Base-by-base conservation (phyloP, 2,329 filamentous ascomycete species). In the Trichoderma sp. region DNA sequence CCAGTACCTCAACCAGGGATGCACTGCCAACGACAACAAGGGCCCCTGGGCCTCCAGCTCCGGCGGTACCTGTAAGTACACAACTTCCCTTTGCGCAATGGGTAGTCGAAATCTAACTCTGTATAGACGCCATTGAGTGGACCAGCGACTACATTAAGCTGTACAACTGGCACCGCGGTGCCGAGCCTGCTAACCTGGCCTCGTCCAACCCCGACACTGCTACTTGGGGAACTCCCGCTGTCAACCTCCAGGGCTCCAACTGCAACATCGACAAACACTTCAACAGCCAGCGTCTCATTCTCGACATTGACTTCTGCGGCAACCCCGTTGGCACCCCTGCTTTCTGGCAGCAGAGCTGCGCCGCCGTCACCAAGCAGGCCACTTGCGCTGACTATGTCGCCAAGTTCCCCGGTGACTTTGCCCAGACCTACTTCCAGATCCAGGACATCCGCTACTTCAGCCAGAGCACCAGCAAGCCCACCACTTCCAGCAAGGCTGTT, bases 251-350 rank as follows among this genome's bases (percentile, higher is more conserved):
- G 17, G 84, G 82, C 64, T 74, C 75, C 70, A 77, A 76, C 50
- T 97, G 93, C 81, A 83, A 93, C 74, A 88, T 94, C 74, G 82
- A 88, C 73, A 79, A 79, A 2, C 85, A 88, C 76, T 92, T 96
- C 80, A 83, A 82, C 73, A 83, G 90, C 77, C 88, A 95, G 84
- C 88, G 90, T 76, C 88, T 97, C 73, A 88, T 94, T 69, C 87
- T 94, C 75, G 89, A 94, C 83, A 93, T 92, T 58, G 80, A 90
- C 34, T 91, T 95, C 79, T 95, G 93, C 79, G 93, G 92, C 20
- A 87, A 90, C 76, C 92, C 90, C 83, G 91, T 91, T 1, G 90
- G 79, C 65, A 75, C 76, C 53, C 50, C 72, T 4, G 70, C 73
- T 15, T 72, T 77, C 53, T 82, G 79, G 78, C 72, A 73, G 59